phyloP scores from a whole-genome alignment of 2,329 filamentous ascomycete species.

The Aspergillus arachidicola region DNA sequence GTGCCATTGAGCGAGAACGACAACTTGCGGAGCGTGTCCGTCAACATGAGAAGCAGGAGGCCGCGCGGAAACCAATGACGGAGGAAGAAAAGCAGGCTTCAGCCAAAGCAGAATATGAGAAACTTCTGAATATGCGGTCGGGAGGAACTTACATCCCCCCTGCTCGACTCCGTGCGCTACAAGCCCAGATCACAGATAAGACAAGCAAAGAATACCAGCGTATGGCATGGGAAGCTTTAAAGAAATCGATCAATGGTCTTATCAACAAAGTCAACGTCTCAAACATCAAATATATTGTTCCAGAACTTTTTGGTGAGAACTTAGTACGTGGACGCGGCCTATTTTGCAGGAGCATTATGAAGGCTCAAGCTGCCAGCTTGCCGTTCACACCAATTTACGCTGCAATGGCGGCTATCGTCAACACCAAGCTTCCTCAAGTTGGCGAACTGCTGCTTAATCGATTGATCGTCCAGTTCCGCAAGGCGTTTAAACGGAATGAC shows the following conservation, averaged over 20 bases:
- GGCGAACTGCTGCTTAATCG: conserved; percentile 87
- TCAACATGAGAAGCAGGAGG: conserved; percentile 52
- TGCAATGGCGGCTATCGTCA: conserved; percentile 93
- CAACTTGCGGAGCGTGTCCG: conserved; percentile 57
- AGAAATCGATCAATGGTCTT: conserved; percentile 97
- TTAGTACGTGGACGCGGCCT: conserved; percentile 85
- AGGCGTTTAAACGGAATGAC: conserved; percentile 94
- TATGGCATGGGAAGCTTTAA: conserved; percentile 98
- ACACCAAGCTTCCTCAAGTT: conserved; percentile 93
- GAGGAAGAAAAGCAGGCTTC: conserved; percentile 85
- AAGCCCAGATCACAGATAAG: conserved; percentile 97
- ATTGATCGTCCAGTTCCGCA: conserved; percentile 88
- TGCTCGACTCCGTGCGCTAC: conserved; percentile 82
- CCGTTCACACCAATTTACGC: conserved; percentile 97
- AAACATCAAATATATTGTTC: conserved; percentile 97
- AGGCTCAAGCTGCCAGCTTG: conserved; percentile 92
- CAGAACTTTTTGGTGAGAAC: conserved; percentile 94
- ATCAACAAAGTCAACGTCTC: conserved; percentile 99
- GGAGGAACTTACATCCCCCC: conserved; percentile 97
- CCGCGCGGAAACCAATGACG: conserved; percentile 56
- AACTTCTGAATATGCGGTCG: conserved; percentile 86
- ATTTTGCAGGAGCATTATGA: conserved; percentile 97
- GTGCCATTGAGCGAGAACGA: conserved; percentile 53
- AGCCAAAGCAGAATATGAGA: conserved; percentile 91
- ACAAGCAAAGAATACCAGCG: conserved; percentile 95